Evolutionary conservation across 2,329 filamentous ascomycete species (phyloP), one percentile per base, ranked within the genome.

Genomic region (Nannizzia gypsea): DNA sequence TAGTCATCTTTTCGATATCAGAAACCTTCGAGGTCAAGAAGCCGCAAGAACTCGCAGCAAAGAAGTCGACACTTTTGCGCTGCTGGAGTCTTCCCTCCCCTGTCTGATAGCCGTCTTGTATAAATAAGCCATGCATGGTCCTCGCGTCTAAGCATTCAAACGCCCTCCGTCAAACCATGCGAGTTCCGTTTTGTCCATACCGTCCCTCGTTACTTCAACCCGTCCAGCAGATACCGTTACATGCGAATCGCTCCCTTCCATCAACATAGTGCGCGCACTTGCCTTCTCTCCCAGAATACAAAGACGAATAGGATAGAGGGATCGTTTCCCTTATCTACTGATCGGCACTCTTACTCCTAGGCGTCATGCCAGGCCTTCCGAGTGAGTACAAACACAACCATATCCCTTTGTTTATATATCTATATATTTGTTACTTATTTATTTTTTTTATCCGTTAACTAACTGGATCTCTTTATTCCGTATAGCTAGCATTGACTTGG

Each of bases 401-500:
- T 11, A 57, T 46, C n/a, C 15, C n/a, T 38, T 11, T 48, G 20
- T 38, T 11, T 48, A 4, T 44, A 36, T 36, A 36, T 36, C 13
- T 36, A 36, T 36, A n/a, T n/a, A n/a, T n/a, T n/a, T n/a, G 9
- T 11, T 36, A 13, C 31, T 3, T 36, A 2, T 36, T 36, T 2
- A 11, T 34, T 36, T 36, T 36, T 36, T 38, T 40, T 34, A 17
- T n/a, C 11, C 5, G 15, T 20, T 20, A 5, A n/a, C 28, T 52
- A 31, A 59, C 42, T 50, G 28, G 24, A 6, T 15, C 38, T 17
- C 34, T 58, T 11, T 28, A 11, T 20, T 40, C 48, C 50, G n/a
- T 58, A 40, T 69, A 95, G 91, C 89, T 68, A 96, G 90, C 76
- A 91, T 99, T 77, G 92, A 99, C 75, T 84, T 99, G 69, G 93